These are phyloP conservation scores for Penicillium janthinellum DNA, from an alignment of 2,329 filamentous ascomycete genomes.

Conservation along the genomic window DNA sequence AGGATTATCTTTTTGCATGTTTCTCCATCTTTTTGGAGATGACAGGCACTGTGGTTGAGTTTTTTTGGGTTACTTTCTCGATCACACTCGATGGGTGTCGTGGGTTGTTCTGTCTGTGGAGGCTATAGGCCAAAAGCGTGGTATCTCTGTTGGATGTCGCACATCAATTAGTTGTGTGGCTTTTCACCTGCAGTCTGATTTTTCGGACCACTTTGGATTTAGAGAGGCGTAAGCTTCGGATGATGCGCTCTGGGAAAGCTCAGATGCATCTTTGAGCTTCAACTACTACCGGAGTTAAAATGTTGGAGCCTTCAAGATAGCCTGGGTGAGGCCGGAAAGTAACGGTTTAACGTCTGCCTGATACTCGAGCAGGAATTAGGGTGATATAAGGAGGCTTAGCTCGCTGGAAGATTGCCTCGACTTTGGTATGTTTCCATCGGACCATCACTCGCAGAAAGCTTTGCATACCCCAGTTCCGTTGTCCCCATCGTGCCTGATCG, in stretches of 20 bases:
- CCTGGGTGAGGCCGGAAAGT: background rate
- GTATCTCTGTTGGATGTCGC: too few species aligned
- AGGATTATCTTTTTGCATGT: constrained; percentile 7
- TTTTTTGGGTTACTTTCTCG: background rate
- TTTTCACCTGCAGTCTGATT: too few species aligned
- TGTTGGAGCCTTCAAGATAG: constrained; percentile 1
- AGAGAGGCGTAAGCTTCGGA: too few species aligned
- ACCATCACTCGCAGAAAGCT: background rate
- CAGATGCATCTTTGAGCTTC: background rate
- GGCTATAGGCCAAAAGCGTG: background rate
- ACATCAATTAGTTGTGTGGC: too few species aligned
- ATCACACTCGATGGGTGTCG: background rate
- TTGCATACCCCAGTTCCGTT: background rate
- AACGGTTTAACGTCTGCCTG: background rate
- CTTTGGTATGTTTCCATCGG: background rate
- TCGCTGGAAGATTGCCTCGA: background rate
- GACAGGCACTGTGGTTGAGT: background rate
- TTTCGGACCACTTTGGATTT: too few species aligned
- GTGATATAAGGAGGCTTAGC: background rate
- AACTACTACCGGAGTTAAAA: background rate
- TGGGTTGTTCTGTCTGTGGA: background rate
- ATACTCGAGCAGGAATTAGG: background rate
- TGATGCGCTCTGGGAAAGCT: too few species aligned
- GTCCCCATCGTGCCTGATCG: constrained; percentile 18
- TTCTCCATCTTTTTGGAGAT: background rate